These are phyloP conservation scores for Trametes cubensis DNA, from an alignment of 768 basidiomycete genomes.

Conservation along the genomic window DNA sequence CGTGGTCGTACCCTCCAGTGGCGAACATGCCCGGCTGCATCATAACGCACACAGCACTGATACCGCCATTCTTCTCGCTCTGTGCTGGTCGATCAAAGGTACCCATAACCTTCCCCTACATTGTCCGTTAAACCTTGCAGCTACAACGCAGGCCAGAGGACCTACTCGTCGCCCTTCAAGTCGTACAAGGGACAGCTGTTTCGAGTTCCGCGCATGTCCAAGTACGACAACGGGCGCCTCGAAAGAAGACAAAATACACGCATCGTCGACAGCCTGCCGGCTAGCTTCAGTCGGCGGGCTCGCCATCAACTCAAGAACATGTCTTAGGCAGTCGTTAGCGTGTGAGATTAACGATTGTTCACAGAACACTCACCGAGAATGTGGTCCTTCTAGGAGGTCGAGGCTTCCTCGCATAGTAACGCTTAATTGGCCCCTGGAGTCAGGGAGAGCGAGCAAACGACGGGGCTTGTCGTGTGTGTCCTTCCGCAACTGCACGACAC, in stretches of 20 bases:
- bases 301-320: not conserved
- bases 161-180: constrained; percentile 4
- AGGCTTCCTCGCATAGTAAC: constrained; percentile 46
- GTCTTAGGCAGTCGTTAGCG: not conserved
- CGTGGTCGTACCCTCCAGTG: constrained; percentile 53
- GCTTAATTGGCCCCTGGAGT: constrained; percentile 29
- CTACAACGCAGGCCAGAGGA: not conserved
- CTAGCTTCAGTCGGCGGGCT: constrained; percentile 25
- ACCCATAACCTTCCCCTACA: constrained; percentile 12
- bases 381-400: constrained; percentile 22
- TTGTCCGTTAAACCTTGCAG: no score
- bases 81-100: constrained; percentile 18
- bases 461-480: constrained; percentile 44
- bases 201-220: constrained; percentile 41
- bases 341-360: no score
- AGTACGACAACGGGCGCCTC: constrained; percentile 37
- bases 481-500: constrained; percentile 13
- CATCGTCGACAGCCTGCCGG: constrained; percentile 43
- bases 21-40: constrained; percentile 46
- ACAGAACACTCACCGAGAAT: not conserved
- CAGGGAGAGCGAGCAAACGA: constrained; percentile 35
- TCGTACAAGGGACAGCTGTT: constrained; percentile 25
- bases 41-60: constrained; percentile 47
- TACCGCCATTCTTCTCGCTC: constrained; percentile 40
- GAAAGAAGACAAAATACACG: constrained; percentile 39